These are phyloP conservation scores for Syzygium aromaticum DNA, from an alignment of 345 rosid species.

Conservation along the genomic window DNA sequence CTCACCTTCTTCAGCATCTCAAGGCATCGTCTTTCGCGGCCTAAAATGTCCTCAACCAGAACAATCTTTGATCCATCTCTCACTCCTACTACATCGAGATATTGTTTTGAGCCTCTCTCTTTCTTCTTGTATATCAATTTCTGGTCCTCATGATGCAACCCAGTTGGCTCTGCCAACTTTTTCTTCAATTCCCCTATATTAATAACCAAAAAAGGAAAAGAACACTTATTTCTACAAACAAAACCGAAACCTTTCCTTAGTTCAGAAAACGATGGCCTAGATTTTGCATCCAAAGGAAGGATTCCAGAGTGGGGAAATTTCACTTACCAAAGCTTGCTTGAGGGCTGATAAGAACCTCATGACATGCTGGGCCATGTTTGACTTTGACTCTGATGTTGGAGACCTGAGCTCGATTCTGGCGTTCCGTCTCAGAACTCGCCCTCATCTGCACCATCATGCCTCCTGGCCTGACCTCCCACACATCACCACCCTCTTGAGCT, in stretches of 20 bases:
- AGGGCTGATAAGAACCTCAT: conserved; percentile 30
- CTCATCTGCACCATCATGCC: conserved; percentile 59
- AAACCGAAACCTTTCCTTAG: not conserved
- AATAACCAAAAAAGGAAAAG: not conserved
- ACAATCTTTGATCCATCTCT: conserved; percentile 44
- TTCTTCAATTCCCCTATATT: conserved; percentile 51
- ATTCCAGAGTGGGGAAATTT: not conserved
- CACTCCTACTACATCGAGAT: conserved; percentile 38
- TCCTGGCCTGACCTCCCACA: conserved; percentile 53
- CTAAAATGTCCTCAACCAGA: conserved; percentile 37
- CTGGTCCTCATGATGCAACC: conserved; percentile 45
- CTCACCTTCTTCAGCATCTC: conserved; percentile 36
- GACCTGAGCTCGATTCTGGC: conserved; percentile 2
- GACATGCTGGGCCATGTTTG: conserved; percentile 26
- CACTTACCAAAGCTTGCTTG: conserved; percentile 52
- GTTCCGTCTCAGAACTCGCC: conserved; percentile 13
- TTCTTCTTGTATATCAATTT: conserved; percentile 45
- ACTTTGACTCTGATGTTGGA: conserved; percentile 40
- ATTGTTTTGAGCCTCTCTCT: conserved; percentile 50
- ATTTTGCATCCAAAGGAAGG: not conserved
- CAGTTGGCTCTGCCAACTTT: conserved; percentile 33
- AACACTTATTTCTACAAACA: not conserved
- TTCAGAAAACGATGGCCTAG: not conserved
- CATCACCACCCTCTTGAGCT: conserved; percentile 12
- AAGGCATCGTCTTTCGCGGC: conserved; percentile 35